Evolutionary conservation across 805 yeast genomes (phyloP).

Genomic region (Candida easanensis): DNA sequence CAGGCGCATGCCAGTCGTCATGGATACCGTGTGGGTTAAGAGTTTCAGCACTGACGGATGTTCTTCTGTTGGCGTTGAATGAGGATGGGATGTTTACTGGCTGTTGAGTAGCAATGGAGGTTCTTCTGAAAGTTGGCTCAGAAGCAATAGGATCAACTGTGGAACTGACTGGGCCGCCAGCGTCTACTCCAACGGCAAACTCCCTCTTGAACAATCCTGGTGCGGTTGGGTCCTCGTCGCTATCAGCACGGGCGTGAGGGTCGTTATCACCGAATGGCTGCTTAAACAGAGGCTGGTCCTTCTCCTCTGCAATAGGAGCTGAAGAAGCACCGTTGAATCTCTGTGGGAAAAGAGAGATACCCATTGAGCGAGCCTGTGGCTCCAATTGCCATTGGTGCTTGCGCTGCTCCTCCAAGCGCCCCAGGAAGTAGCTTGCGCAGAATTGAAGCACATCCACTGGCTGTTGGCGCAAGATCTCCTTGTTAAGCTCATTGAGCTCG

Average conservation of each 20-base stretch:
- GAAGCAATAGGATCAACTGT: slow-evolving; percentile 24
- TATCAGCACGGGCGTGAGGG: slow-evolving; percentile 48
- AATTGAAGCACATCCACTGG: slow-evolving; percentile 73
- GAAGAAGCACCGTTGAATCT: slow-evolving; percentile 15
- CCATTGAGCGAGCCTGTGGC: slow-evolving; percentile 46
- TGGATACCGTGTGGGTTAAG: slow-evolving; percentile 69
- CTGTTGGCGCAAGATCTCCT: slow-evolving; percentile 48
- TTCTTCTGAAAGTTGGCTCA: slow-evolving; percentile 12
- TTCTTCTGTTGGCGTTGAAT: slow-evolving; percentile 80
- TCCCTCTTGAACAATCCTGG: slow-evolving; percentile 23
- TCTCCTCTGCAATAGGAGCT: slow-evolving; percentile 6
- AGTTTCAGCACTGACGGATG: slow-evolving; percentile 88
- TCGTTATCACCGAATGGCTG: slow-evolving; percentile 61
- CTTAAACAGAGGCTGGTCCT: slow-evolving; percentile 21
- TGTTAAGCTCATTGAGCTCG: slow-evolving; percentile 63
- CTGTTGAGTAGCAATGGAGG: slow-evolving; percentile 20
- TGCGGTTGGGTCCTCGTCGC: slow-evolving; percentile 28
- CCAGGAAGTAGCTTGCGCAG: slow-evolving; percentile 69
- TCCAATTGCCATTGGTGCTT: slow-evolving; percentile 49
- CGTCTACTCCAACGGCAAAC: slow-evolving; percentile 25
- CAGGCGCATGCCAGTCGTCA: slow-evolving; percentile 71
- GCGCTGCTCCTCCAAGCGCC: slow-evolving; percentile 59
- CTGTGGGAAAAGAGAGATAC: slow-evolving; percentile 44
- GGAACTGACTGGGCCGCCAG: slow-evolving; percentile 13
- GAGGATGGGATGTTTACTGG: slow-evolving; percentile 45